Base-by-base conservation (phyloP, 2,329 filamentous ascomycete genomes). In the Fusarium xyrophilum region DNA sequence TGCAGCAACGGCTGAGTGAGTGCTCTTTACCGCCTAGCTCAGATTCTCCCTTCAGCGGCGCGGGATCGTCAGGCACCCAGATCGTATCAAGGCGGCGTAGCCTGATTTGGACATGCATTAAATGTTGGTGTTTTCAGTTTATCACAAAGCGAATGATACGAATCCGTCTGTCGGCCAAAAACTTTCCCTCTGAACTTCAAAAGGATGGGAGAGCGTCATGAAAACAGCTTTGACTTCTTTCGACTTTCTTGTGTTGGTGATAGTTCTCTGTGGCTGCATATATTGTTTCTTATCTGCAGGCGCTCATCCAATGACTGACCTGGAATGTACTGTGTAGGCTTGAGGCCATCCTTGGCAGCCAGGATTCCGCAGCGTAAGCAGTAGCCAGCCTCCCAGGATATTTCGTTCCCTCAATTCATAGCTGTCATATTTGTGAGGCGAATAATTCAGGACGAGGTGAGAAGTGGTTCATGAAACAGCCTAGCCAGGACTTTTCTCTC, bases 321-420 rank as follows among this genome's bases (percentile, higher is more conserved):
- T 14, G 17, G 12, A 14, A n/a, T n/a, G 3, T 5, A 2, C 17
- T 43, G 12, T 10, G 0, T 2, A 0, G 12, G 2, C 13, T 12
- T 46, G 13, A 46, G 25, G 4, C 13, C 25, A 28, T 11, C 13
- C 25, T 11, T 21, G 42, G 13, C 13, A 21, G 4, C 25, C 9
- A 28, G 42, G 19, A 28, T 28, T 14, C 0, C 5, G 9, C 19
- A 21, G 25, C 2, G 19, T 8, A 6, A 28, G 25, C 25, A n/a
- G 19, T 12, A n/a, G 3, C 0, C 5, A 25, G 23, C n/a, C n/a
- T n/a, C n/a, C n/a, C n/a, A n/a, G n/a, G n/a, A n/a, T n/a, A n/a
- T n/a, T n/a, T n/a, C n/a, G n/a, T n/a, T n/a, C n/a, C n/a, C n/a
- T n/a, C n/a, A n/a, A n/a, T n/a, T n/a, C n/a, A n/a, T n/a, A n/a